Base-by-base conservation (phyloP, 2,329 filamentous ascomycete genomes). In the Penicillium sp. region DNA sequence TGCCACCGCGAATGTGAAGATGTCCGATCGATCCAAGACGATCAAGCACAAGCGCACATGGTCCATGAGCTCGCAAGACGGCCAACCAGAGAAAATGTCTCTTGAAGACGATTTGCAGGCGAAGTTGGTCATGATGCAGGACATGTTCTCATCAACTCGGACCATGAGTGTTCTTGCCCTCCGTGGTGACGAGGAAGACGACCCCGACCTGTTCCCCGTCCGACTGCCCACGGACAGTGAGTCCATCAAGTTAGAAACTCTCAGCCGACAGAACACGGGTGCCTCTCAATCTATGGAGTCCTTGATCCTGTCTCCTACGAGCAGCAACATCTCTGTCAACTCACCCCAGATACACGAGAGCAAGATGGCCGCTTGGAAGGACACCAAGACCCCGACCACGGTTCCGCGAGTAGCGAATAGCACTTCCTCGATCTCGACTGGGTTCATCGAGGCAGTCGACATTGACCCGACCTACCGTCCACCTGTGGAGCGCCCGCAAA, bases 21-120 rank as follows among this genome's bases (percentile, higher is more conserved):
- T 55, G 68, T 76, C 53, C 57, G 73, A 63, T 71, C 83, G 88
- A 47, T 83, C 86, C 3, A 86, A 86, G n/a, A 95, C 87, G 1
- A 80, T 82, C 25, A 95, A 95, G 68, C 90, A 96, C 71, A 94
- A 95, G 70, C 78, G 91, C 50, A 95, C 90, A 0, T 96, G 90
- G 90, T 96, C 91, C 8, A 88, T 95, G 78, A 90, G 89, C 25
- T 96, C 91, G 5, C 65, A 72, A 28, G 63, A 66, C 42, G 72
- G 72, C 29, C 71, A 69, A 33, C 74, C 76, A 5, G 69, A 57
- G 60, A 74, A 66, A 39, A 47, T 66, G 29, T 63, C 63, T 9
- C 42, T 67, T 37, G 72, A 73, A 53, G 73, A 74, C 47, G 73
- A 75, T 50, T 59, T 74, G 5, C 70, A 73, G 39, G 61, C 68